Conservation (phyloP, 1,139 yeast species). For the Spathaspora sp. region DNA sequence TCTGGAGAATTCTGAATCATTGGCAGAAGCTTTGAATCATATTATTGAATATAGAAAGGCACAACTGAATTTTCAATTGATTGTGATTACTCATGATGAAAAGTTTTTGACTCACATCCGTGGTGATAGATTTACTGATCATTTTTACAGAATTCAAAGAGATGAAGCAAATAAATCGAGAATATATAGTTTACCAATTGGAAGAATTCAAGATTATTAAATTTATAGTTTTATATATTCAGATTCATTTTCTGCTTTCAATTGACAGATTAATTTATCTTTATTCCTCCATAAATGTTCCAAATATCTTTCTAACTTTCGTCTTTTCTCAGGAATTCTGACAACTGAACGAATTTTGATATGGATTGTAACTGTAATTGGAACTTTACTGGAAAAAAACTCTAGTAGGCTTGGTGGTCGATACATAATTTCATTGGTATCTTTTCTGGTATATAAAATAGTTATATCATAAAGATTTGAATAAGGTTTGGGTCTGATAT, state of each 20-base stretch:
- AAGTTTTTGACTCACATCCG: conserved; percentile 81
- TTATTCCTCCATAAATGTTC: conserved; percentile 72
- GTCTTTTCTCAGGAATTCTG: conserved; percentile 52
- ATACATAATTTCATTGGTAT: conserved; percentile 9
- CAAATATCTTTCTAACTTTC: conserved; percentile 65
- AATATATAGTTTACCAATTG: conserved; percentile 51
- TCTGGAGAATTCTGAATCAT: conserved; percentile 81
- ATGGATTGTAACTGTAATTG: conserved; percentile 48
- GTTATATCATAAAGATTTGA: conserved; percentile 54
- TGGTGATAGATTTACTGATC: conserved; percentile 86
- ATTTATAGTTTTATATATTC: not conserved
- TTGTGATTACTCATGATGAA: conserved; percentile 95
- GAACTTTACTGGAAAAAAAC: conserved; percentile 45
- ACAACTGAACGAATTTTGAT: conserved; percentile 46
- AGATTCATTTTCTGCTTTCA: conserved; percentile 8
- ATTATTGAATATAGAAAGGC: conserved; percentile 73
- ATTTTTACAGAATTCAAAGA: conserved; percentile 77
- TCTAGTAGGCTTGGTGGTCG: conserved; percentile 56
- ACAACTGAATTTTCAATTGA: conserved; percentile 89
- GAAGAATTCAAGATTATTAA: conserved; percentile 34
- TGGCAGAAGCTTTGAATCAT: conserved; percentile 75
- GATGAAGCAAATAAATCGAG: conserved; percentile 79
- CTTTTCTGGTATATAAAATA: conserved; percentile 37
- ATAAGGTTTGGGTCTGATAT: conserved; percentile 20
- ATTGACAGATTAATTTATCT: conserved; percentile 37